Percentiles rank a stretch among this genome's conserved stretches.
phyloP scores from a whole-genome alignment of 2,329 filamentous ascomycete species.

The Fusarium pininemorale region DNA sequence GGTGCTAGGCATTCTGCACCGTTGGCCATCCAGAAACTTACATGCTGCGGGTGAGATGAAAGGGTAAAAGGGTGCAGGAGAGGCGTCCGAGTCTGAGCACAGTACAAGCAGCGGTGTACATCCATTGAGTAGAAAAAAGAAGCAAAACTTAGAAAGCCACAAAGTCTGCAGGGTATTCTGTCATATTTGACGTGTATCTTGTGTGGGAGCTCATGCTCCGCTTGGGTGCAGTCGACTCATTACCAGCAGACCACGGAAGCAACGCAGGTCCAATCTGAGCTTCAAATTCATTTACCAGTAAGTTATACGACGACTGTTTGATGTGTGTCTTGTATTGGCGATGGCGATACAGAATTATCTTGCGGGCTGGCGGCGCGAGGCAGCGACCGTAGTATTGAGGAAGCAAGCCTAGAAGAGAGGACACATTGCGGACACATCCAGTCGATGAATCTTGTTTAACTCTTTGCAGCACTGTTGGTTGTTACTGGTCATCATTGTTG shows the following conservation, averaged over 20 bases:
- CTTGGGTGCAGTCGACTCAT: conserved; percentile 32
- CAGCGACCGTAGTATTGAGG: not conserved
- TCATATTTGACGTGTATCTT: conserved; percentile 37
- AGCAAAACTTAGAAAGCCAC: not conserved
- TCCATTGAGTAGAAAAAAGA: not conserved
- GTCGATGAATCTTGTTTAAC: not conserved
- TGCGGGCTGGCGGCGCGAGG: conserved; percentile 7
- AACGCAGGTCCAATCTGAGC: conserved; percentile 13
- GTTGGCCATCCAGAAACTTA: conserved; percentile 1
- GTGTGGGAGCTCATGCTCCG: conserved; percentile 31
- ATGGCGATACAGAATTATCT: conserved; percentile 21
- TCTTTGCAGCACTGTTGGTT: not conserved
- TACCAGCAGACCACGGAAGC: conserved; percentile 27
- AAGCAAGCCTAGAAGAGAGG: not conserved
- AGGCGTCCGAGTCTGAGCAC: not conserved
- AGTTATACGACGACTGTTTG: conserved; percentile 22
- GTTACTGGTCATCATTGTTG: not conserved
- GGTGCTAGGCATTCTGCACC: conserved; percentile 3
- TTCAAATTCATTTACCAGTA: conserved; percentile 28
- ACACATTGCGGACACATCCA: conserved; percentile 3
- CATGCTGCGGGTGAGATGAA: conserved; percentile 14
- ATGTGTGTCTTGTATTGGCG: conserved; percentile 36
- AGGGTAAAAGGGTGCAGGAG: not conserved
- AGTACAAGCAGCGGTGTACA: conserved; percentile 20
- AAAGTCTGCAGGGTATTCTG: not conserved